Base-by-base conservation (phyloP, 352 stramenopile genomes). In the Pythium phragmitis region DNA sequence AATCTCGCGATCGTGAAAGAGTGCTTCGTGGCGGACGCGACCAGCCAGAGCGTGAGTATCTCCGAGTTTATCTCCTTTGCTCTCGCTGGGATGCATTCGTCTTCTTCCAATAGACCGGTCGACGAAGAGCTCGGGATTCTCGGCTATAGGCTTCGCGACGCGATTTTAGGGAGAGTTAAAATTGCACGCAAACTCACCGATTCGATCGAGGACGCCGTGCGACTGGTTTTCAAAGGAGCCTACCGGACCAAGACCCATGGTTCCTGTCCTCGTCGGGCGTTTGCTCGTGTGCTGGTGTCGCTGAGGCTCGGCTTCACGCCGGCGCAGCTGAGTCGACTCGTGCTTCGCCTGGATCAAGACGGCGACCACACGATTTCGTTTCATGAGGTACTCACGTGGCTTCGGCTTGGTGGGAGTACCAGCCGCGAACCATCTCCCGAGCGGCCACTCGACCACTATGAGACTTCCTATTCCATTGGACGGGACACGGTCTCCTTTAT, bases 61-160 rank as follows among this genome's bases (percentile, higher is more conserved):
- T 57, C 68, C 4, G 82, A 93, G 56, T 91, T 91, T 63, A 85
- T 89, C 37, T 90, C 84, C 4, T 93, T 93, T 55, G 77, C 85
- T 9, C 64, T 93, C 2, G 69, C 75, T 59, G 57, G 61, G n/a
- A 55, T 42, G 48, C 3, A 47, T 11, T 28, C 43, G 7, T 6
- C 42, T 5, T 30, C 54, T 4, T 23, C 53, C 9, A 12, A 21
- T 2, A 53, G 36, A 4, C 26, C 41, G 14, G 41, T 30, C 4
- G 42, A 61, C 1, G 68, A 75, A 36, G 76, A 89, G 49, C 64
- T 92, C 33, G 81, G 80, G 2, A 69, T 90, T 19, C 53, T 89
- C 12, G 75, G 77, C 2, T 74, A 73, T 13, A 70, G 67, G 23
- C 58, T 91, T 6, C 78, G 82, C 26, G 72, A 79, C 56, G 64